Evolutionary conservation across 2,329 filamentous ascomycete genomes (phyloP).

Genomic region (Phoma sp.): DNA sequence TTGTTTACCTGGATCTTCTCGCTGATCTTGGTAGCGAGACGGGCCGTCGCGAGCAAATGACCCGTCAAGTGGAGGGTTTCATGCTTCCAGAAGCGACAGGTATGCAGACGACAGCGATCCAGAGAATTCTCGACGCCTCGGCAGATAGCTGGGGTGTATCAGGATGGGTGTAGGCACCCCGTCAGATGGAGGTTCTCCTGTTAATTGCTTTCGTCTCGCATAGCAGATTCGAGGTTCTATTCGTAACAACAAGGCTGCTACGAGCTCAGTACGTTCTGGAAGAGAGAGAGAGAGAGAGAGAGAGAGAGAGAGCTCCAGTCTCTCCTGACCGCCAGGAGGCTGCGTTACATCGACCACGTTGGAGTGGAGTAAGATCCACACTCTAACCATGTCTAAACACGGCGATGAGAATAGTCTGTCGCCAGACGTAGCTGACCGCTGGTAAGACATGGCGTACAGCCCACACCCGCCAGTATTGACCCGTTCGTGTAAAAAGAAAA

Average conservation of each 20-base stretch:
- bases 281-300: background rate
- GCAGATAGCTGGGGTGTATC: background rate
- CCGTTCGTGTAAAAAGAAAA: background rate
- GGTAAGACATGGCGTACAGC: background rate
- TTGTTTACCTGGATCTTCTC: background rate
- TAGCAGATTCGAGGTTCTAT: background rate
- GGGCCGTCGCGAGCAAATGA: constrained; percentile 1
- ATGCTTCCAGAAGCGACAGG: background rate
- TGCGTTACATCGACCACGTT: background rate
- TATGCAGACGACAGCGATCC: background rate
- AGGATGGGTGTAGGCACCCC: background rate
- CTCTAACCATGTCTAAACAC: background rate
- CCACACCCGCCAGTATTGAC: background rate
- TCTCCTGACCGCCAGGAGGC: background rate
- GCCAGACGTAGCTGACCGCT: background rate
- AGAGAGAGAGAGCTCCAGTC: background rate
- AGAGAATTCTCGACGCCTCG: background rate
- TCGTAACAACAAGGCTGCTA: background rate
- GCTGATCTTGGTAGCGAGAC: background rate
- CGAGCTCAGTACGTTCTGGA: background rate
- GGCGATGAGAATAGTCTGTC: background rate
- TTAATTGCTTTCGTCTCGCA: background rate
- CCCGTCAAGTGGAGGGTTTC: background rate
- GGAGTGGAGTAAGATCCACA: background rate
- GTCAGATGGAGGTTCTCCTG: background rate